Conservation (phyloP, 176 grass and related monocot genomes). For the Eragrostis nindensis region DNA sequence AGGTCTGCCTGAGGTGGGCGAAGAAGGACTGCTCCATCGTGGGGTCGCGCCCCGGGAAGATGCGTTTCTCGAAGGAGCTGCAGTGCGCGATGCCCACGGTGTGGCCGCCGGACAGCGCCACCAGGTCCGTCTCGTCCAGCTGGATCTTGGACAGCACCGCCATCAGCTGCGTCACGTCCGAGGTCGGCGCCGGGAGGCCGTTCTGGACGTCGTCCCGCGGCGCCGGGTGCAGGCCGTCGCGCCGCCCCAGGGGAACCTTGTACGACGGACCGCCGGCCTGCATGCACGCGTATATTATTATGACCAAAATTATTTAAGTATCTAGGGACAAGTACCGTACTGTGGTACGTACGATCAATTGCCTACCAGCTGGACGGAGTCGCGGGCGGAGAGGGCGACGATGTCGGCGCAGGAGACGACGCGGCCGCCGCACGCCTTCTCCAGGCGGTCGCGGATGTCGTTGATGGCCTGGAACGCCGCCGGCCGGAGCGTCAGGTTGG, state of each 20-base stretch:
- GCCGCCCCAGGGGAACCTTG: slow-evolving; percentile 58
- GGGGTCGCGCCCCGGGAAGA: slow-evolving; percentile 54
- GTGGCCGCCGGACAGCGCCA: slow-evolving; percentile 22
- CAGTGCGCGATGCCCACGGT: slow-evolving; percentile 64
- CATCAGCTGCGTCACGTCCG: slow-evolving; percentile 33
- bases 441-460: slow-evolving; percentile 48
- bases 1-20: slow-evolving; percentile 41
- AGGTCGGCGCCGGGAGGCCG: slow-evolving; percentile 37
- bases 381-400: slow-evolving; percentile 56
- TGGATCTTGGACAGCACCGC: slow-evolving; percentile 6
- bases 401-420: slow-evolving; percentile 90
- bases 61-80: slow-evolving; percentile 42
- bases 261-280: slow-evolving; percentile 57
- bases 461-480: slow-evolving; percentile 76
- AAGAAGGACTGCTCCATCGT: slow-evolving; percentile 58
- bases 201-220: accelerated
- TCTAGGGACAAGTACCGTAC: no score
- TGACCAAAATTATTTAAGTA: no score
- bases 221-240: slow-evolving; percentile 35
- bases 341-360: no score
- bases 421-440: slow-evolving; percentile 47
- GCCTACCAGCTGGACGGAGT: slow-evolving; percentile 52
- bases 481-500: slow-evolving; percentile 58
- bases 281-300: no score
- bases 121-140: slow-evolving; percentile 60